phyloP scores from a whole-genome alignment of 2,329 filamentous ascomycete genomes.

The Coniochaeta prunicola region DNA sequence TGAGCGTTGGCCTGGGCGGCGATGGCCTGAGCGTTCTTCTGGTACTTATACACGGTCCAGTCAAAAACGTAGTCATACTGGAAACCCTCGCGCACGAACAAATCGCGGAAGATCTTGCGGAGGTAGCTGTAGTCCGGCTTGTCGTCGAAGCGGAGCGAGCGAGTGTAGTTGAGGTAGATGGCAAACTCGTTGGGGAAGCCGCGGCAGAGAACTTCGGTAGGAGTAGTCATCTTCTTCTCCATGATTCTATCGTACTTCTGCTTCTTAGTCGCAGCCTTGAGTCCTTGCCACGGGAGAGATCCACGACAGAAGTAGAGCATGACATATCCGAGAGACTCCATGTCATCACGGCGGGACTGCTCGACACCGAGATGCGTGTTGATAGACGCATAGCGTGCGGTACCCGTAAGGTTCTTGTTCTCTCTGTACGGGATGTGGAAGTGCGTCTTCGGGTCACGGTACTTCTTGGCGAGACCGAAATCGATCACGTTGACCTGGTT shows the following conservation, averaged over 20 bases:
- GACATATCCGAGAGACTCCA: slow-evolving; percentile 98
- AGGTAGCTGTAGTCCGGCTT: slow-evolving; percentile 99
- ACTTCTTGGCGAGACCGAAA: slow-evolving; percentile 99
- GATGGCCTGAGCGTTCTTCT: slow-evolving; percentile 97
- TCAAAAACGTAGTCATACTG: slow-evolving; percentile 99
- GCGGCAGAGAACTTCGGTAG: slow-evolving; percentile 95
- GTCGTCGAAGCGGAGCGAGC: slow-evolving; percentile 97
- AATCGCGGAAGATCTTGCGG: slow-evolving; percentile 99
- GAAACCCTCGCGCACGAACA: slow-evolving; percentile 98
- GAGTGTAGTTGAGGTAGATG: slow-evolving; percentile 99
- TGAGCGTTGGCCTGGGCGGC: slow-evolving; percentile 69
- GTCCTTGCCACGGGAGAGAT: slow-evolving; percentile 95
- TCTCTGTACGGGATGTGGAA: slow-evolving; percentile 99
- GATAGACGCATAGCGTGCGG: slow-evolving; percentile 96
- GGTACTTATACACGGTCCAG: slow-evolving; percentile 99
- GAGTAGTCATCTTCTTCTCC: slow-evolving; percentile 99
- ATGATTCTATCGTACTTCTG: slow-evolving; percentile 99
- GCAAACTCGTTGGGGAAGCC: slow-evolving; percentile 99
- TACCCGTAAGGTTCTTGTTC: slow-evolving; percentile 99
- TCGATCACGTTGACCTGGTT: slow-evolving; percentile 99
- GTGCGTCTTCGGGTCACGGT: slow-evolving; percentile 98
- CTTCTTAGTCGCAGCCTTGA: slow-evolving; percentile 99
- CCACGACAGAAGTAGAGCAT: slow-evolving; percentile 99
- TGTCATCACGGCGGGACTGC: slow-evolving; percentile 97
- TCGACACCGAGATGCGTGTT: slow-evolving; percentile 98